Percentiles rank a stretch among this genome's conserved stretches.
Evolutionary conservation across 2,329 filamentous ascomycete species (phyloP).

Genomic region (Emmonsiellopsis sp.): DNA sequence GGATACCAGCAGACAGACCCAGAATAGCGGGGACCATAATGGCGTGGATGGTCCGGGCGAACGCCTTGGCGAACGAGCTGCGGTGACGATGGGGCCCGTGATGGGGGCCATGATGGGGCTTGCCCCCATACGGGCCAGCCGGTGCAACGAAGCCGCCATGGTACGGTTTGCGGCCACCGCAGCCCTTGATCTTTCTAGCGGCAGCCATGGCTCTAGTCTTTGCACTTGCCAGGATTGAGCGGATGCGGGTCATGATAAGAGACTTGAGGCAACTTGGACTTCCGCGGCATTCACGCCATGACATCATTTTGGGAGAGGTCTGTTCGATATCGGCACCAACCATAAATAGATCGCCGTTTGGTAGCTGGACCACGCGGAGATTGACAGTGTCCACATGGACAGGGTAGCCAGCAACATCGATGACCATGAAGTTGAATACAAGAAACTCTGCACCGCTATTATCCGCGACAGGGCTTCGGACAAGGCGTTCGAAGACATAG

Average conservation of each 20-base stretch:
- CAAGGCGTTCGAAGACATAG: slow-evolving; percentile 34
- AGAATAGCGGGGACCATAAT: slow-evolving; percentile 37
- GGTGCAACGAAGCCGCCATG: neutral
- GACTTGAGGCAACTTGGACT: slow-evolving; percentile 29
- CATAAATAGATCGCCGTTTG: slow-evolving; percentile 27
- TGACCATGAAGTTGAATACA: slow-evolving; percentile 35
- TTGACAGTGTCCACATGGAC: slow-evolving; percentile 36
- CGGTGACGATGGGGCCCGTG: slow-evolving; percentile 19
- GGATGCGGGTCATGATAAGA: slow-evolving; percentile 31
- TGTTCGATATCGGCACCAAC: slow-evolving; percentile 28
- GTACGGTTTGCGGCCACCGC: slow-evolving; percentile 18
- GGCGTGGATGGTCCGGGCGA: slow-evolving; percentile 32
- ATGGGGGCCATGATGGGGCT: slow-evolving; percentile 8
- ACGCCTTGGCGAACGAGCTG: slow-evolving; percentile 28
- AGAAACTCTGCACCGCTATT: slow-evolving; percentile 26
- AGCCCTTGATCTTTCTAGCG: slow-evolving; percentile 24
- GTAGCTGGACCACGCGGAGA: slow-evolving; percentile 29
- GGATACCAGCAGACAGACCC: slow-evolving; percentile 36
- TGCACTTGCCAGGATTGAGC: slow-evolving; percentile 26
- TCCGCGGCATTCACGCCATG: slow-evolving; percentile 35
- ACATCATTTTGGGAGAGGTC: slow-evolving; percentile 20
- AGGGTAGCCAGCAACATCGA: slow-evolving; percentile 33
- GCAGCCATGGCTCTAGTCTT: slow-evolving; percentile 26
- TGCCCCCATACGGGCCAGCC: neutral
- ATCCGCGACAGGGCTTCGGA: slow-evolving; percentile 16